A percentile compares a stretch with the other conserved stretches of the same genome.
Conservation (phyloP, 805 yeast genomes). For the Maudiozyma serrabonitensis region DNA sequence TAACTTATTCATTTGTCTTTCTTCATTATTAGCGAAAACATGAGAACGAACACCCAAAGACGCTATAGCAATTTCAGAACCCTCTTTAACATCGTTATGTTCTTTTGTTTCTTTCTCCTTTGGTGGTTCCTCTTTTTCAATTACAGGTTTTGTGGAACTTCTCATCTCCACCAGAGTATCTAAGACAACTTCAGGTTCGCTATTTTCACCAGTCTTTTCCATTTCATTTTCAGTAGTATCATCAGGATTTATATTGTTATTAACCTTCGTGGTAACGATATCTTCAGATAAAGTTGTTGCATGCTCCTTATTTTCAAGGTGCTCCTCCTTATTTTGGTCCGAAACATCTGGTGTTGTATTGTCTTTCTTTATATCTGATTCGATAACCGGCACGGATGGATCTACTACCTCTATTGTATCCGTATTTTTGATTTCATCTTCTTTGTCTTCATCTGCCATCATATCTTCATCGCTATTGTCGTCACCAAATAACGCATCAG, state of each 20-base stretch:
- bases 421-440: neutral
- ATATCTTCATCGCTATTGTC: neutral
- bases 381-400: neutral
- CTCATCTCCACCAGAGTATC: neutral
- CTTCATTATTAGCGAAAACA: slow-evolving; percentile 71
- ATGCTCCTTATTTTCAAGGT: neutral
- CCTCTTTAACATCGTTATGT: slow-evolving; percentile 34
- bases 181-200: neutral
- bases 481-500: neutral
- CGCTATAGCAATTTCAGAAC: slow-evolving; percentile 63
- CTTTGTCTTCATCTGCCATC: neutral
- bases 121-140: neutral
- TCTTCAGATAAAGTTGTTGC: no score
- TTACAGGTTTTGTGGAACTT: neutral
- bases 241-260: neutral
- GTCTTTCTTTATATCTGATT: neutral
- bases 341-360: neutral
- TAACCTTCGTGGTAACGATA: no score
- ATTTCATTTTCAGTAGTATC: neutral
- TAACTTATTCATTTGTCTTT: slow-evolving; percentile 59
- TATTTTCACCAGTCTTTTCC: neutral
- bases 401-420: neutral
- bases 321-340: neutral
- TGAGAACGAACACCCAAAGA: slow-evolving; percentile 71
- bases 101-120: neutral